Evolutionary conservation across 2,329 filamentous ascomycete species (phyloP).

Genomic region (Aurifilum marmelostoma): DNA sequence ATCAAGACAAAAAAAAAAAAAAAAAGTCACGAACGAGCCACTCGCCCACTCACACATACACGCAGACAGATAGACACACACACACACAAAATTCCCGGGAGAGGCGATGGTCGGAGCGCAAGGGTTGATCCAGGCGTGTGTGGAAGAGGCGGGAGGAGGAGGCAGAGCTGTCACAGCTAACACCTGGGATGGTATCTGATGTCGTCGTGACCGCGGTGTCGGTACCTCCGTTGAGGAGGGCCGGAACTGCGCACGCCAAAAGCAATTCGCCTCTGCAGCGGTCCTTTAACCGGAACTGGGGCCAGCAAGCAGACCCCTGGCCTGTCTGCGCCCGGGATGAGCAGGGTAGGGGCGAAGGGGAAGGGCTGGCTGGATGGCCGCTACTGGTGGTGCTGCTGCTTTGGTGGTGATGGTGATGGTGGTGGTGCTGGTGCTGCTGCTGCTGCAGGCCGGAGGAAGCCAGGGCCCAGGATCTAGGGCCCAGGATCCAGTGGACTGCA

Average conservation of each 20-base stretch:
- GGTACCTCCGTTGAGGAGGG: slow-evolving; percentile 14
- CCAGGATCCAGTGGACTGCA: slow-evolving; percentile 13
- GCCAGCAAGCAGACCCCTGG: slow-evolving; percentile 7
- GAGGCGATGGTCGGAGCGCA: neutral
- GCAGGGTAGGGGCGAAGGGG: neutral
- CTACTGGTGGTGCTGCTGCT: neutral
- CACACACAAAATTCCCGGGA: neutral
- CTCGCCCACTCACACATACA: too few relatives aligned
- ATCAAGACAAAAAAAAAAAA: neutral
- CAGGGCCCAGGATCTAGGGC: neutral
- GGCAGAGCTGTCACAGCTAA: neutral
- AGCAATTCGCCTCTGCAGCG: slow-evolving; percentile 18
- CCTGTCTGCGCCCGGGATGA: neutral
- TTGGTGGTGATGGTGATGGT: too few relatives aligned
- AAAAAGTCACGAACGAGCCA: neutral
- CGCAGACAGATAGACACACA: too few relatives aligned
- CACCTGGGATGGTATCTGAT: neutral
- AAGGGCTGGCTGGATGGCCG: too few relatives aligned
- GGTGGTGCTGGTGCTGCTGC: neutral
- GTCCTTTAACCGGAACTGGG: slow-evolving; percentile 22
- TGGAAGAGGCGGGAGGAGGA: neutral
- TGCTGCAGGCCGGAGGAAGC: slow-evolving; percentile 7
- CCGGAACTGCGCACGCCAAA: slow-evolving; percentile 19
- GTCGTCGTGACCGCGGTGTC: slow-evolving; percentile 5
- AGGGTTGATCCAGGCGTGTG: neutral